Evolutionary conservation across 352 stramenopile species (phyloP).

Genomic region (Globisporangium sylvaticum): DNA sequence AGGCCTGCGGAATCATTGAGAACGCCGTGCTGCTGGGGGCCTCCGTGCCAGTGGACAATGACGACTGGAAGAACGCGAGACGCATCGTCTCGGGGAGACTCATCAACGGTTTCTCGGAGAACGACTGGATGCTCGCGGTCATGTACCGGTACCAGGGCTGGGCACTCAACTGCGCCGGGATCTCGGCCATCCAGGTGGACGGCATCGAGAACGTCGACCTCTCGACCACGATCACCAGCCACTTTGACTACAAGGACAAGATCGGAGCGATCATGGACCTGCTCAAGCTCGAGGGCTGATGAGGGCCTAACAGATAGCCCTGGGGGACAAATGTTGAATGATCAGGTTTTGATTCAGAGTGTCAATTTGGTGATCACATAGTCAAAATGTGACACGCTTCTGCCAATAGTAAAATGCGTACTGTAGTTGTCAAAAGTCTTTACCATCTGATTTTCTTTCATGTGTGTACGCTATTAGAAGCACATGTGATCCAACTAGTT

Average conservation of each 20-base stretch:
- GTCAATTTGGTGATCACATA: not conserved
- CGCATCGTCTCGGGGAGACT: constrained; percentile 78
- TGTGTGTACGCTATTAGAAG: not conserved
- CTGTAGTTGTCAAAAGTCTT: not conserved
- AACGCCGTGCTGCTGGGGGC: constrained; percentile 86
- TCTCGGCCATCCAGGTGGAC: constrained; percentile 53
- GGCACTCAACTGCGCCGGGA: constrained; percentile 73
- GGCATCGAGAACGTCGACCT: constrained; percentile 85
- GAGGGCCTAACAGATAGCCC: too few species aligned
- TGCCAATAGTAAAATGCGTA: not conserved
- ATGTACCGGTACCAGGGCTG: constrained; percentile 89
- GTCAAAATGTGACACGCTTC: not conserved
- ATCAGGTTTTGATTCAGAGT: not conserved
- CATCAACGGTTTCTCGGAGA: constrained; percentile 89
- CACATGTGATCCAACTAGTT: not conserved
- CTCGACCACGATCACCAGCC: constrained; percentile 66
- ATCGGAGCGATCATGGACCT: constrained; percentile 75
- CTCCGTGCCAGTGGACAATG: constrained; percentile 49
- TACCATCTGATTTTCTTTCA: not conserved
- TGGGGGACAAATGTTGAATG: too few species aligned
- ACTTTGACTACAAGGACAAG: constrained; percentile 89
- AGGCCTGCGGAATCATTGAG: constrained; percentile 78
- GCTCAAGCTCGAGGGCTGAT: constrained; percentile 46
- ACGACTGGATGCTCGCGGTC: constrained; percentile 89
- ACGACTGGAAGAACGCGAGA: constrained; percentile 69